Conservation (phyloP, 768 basidiomycete species). For the Pisolithus tinctorius region DNA sequence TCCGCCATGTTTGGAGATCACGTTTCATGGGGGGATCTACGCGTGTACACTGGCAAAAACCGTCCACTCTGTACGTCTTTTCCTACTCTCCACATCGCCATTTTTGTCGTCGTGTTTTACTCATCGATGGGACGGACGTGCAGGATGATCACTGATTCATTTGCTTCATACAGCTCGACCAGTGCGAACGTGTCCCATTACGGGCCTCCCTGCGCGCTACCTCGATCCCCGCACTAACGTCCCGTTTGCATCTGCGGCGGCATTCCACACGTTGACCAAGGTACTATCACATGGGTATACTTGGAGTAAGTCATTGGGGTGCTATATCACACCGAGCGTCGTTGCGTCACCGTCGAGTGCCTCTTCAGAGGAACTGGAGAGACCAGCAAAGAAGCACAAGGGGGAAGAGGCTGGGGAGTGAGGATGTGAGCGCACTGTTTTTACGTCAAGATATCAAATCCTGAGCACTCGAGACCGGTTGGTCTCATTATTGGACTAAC, state of each 20-base stretch:
- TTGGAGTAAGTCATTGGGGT: slow-evolving; percentile 47
- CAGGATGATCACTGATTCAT: not conserved
- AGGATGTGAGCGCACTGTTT: too few species aligned
- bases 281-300: slow-evolving; percentile 62
- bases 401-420: too few species aligned
- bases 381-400: too few species aligned
- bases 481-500: too few species aligned
- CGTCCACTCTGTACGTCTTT: slow-evolving; percentile 52
- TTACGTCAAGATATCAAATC: too few species aligned
- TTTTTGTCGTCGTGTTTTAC: not conserved
- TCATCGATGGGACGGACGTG: not conserved
- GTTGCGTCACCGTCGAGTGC: too few species aligned
- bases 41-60: slow-evolving; percentile 57
- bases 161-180: slow-evolving; percentile 47
- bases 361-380: too few species aligned
- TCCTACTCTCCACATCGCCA: not conserved
- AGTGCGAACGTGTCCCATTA: slow-evolving; percentile 64
- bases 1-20: slow-evolving; percentile 79
- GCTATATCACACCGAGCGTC: slow-evolving; percentile 28
- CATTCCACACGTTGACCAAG: slow-evolving; percentile 56
- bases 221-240: slow-evolving; percentile 73
- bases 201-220: slow-evolving; percentile 72
- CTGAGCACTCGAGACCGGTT: too few species aligned
- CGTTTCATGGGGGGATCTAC: slow-evolving; percentile 70
- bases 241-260: slow-evolving; percentile 67